Conservation (phyloP, 306 rosid species). For the cucumber (Cucumis sativus) region DNA sequence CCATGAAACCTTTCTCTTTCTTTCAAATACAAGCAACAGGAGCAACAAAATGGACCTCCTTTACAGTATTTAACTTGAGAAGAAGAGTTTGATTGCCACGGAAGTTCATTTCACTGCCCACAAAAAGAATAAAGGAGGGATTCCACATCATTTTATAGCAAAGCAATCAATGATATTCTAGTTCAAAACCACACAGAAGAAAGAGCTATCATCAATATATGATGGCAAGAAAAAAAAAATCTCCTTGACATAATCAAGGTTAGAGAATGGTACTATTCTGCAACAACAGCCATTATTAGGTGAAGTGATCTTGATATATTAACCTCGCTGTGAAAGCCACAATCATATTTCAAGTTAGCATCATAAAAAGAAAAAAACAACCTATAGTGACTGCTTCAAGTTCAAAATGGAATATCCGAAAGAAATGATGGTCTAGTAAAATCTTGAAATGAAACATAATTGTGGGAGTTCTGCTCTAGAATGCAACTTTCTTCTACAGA, state of each 20-base stretch:
- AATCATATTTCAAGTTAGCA: neutral
- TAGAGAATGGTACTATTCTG: neutral
- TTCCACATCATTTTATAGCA: neutral
- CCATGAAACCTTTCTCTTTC: neutral
- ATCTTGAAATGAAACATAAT: neutral
- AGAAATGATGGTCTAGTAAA: neutral
- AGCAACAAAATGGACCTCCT: neutral
- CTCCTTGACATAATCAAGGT: neutral
- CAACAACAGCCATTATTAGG: neutral
- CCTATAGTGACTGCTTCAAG: neutral
- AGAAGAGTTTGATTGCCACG: neutral
- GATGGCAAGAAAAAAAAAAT: neutral
- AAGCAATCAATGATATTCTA: neutral
- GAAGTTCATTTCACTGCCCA: constrained; percentile 1
- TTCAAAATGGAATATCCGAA: neutral
- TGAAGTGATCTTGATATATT: neutral
- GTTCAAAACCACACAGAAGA: neutral
- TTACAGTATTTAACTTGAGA: neutral
- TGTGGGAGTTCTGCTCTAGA: neutral
- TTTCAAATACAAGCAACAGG: neutral
- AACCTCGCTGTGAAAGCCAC: neutral
- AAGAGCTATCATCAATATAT: neutral
- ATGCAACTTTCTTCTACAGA: neutral
- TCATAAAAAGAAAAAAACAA: neutral
- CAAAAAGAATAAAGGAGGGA: neutral